phyloP scores from a whole-genome alignment of 257 asterid species.

The Thymus quinquecostatus region DNA sequence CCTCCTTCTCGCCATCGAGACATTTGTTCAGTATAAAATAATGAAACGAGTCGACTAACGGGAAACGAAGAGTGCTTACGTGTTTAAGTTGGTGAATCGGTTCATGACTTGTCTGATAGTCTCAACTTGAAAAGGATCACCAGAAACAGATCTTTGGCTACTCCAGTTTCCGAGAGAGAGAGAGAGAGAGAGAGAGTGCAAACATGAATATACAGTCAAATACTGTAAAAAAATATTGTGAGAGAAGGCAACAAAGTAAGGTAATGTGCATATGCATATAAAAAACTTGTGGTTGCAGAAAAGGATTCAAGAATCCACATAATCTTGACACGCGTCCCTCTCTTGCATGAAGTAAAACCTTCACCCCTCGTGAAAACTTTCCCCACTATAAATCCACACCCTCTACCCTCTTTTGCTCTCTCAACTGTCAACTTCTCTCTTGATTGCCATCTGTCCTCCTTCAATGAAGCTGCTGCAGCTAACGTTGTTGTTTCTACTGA shows the following conservation, averaged over 20 bases:
- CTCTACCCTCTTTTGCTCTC: conserved; percentile 33
- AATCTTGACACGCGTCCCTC: conserved; percentile 46
- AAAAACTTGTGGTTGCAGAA: conserved; percentile 13
- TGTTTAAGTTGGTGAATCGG: no score
- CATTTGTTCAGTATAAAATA: no score
- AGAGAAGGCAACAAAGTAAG: conserved; percentile 22
- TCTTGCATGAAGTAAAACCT: conserved; percentile 20
- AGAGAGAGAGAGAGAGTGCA: conserved; percentile 2
- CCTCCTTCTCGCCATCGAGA: no score
- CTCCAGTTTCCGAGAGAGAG: not conserved
- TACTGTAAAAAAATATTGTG: conserved; percentile 1
- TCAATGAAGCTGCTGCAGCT: conserved; percentile 39
- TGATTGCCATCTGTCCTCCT: conserved; percentile 19
- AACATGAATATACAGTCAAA: conserved; percentile 28
- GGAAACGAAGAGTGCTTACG: no score
- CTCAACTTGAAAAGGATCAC: no score
- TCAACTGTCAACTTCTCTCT: conserved; percentile 30
- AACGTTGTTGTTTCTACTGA: conserved; percentile 22
- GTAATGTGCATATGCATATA: not conserved
- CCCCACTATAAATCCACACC: conserved; percentile 48
- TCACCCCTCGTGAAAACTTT: conserved; percentile 10
- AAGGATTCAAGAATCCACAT: conserved; percentile 39
- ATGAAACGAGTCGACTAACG: no score
- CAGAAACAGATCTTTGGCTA: no score
- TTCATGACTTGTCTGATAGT: no score